Evolutionary conservation across 2,329 filamentous ascomycete genomes (phyloP).

Genomic region (Tolypocladium capitatum): DNA sequence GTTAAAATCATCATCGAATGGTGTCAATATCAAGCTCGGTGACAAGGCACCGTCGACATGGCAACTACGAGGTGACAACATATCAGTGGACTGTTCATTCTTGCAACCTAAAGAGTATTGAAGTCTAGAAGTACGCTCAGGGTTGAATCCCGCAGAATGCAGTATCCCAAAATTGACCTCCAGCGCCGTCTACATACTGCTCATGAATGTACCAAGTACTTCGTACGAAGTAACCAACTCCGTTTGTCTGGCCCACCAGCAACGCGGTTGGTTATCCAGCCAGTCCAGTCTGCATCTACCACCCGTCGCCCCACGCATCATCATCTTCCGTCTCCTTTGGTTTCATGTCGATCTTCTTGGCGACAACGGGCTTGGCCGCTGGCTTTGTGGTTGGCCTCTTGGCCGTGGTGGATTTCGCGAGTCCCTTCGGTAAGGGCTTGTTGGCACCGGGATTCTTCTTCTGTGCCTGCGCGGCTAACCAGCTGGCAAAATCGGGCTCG

Average conservation of each 20-base stretch:
- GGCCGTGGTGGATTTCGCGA: constrained; percentile 44
- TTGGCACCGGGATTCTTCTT: constrained; percentile 54
- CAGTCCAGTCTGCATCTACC: constrained; percentile 26
- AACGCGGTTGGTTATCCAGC: neutral
- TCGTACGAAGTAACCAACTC: neutral
- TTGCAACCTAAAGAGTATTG: neutral
- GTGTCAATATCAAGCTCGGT: neutral
- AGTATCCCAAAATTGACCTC: neutral
- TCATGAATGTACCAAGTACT: neutral
- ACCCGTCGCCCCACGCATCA: constrained; percentile 54
- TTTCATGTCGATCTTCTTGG: constrained; percentile 58
- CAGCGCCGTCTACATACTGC: neutral
- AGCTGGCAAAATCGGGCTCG: constrained; percentile 92
- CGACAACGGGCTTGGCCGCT: constrained; percentile 26
- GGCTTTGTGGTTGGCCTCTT: constrained; percentile 32
- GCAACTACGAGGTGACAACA: too few species aligned
- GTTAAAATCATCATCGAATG: too few species aligned
- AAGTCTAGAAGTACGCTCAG: neutral
- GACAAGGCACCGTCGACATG: neutral
- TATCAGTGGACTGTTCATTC: neutral
- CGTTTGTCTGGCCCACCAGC: neutral
- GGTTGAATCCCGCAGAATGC: neutral
- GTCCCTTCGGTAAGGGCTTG: constrained; percentile 71
- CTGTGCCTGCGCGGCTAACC: constrained; percentile 75
- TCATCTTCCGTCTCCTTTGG: constrained; percentile 46